These are phyloP conservation scores for Rhazya stricta DNA, from an alignment of 257 asterid genomes.

Conservation along the genomic window DNA sequence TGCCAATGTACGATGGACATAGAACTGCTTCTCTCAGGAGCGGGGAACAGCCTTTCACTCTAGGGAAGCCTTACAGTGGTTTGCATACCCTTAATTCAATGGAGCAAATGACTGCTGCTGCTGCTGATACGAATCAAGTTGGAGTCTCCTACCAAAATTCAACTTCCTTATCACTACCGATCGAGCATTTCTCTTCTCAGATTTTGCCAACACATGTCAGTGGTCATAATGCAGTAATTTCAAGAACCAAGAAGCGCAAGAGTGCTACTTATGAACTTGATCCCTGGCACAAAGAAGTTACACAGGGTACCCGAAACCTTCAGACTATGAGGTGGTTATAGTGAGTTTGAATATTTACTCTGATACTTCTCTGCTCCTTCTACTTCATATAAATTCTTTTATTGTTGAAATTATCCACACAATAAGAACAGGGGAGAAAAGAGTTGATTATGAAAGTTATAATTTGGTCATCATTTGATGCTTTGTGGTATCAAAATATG, in stretches of 20 bases:
- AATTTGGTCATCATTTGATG: not conserved
- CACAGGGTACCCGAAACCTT: constrained; percentile 31
- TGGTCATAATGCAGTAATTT: constrained; percentile 31
- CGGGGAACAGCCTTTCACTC: constrained; percentile 34
- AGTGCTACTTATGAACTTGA: constrained; percentile 38
- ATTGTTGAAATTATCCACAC: not conserved
- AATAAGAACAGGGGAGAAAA: not conserved
- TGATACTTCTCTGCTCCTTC: not conserved
- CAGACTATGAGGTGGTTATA: constrained; percentile 48
- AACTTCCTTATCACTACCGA: constrained; percentile 27
- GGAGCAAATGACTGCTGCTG: constrained; percentile 35
- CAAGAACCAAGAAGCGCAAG: constrained; percentile 52
- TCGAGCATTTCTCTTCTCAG: constrained; percentile 36
- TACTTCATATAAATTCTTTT: not conserved
- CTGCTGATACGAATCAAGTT: constrained; percentile 32
- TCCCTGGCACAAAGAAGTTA: constrained; percentile 68
- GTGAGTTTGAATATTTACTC: not conserved
- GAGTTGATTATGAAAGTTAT: not conserved
- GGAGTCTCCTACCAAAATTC: constrained; percentile 27
- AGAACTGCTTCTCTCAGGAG: constrained; percentile 29
- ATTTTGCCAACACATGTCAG: constrained; percentile 7
- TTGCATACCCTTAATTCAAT: constrained; percentile 34
- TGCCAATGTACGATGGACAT: constrained; percentile 37
- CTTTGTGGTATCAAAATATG: not conserved
- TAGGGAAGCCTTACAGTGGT: constrained; percentile 39